A percentile compares a stretch with the other conserved stretches of the same genome.
Conservation (phyloP, 2,329 filamentous ascomycete species). For the Escovopsis sp. region DNA sequence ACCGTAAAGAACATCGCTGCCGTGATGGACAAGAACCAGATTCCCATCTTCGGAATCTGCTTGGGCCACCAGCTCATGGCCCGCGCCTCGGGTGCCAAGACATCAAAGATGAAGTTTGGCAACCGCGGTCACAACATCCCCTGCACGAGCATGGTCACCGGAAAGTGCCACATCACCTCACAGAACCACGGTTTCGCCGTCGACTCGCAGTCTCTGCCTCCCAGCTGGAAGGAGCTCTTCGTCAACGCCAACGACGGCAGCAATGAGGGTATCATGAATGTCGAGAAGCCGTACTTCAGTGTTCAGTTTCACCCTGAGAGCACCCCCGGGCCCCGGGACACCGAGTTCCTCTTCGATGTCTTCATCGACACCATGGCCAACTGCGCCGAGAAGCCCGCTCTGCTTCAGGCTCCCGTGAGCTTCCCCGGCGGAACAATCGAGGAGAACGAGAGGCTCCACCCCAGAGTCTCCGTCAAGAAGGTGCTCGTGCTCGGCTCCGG, state of each 20-base stretch:
- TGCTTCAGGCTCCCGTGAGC: constrained; percentile 57
- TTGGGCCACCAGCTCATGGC: constrained; percentile 88
- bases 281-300: constrained; percentile 81
- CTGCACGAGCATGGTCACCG: constrained; percentile 88
- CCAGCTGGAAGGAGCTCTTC: constrained; percentile 85
- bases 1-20: constrained; percentile 69
- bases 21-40: constrained; percentile 63
- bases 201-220: constrained; percentile 58
- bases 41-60: constrained; percentile 91
- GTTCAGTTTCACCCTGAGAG: constrained; percentile 99
- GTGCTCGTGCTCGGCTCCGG: constrained; percentile 87
- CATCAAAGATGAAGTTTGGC: constrained; percentile 96
- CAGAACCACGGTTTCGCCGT: constrained; percentile 98
- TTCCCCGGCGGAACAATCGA: constrained; percentile 76
- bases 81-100: constrained; percentile 70
- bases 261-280: constrained; percentile 93
- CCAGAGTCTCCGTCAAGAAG: constrained; percentile 79
- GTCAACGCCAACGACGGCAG: constrained; percentile 97
- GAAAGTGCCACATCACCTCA: constrained; percentile 96
- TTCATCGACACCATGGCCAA: constrained; percentile 77
- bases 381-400: constrained; percentile 49
- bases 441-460: constrained; percentile 64
- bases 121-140: constrained; percentile 98
- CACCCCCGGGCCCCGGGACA: constrained; percentile 87
- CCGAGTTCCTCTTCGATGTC: constrained; percentile 92